phyloP scores from a whole-genome alignment of 257 asterid genomes.

The Sherardia arvensis region DNA sequence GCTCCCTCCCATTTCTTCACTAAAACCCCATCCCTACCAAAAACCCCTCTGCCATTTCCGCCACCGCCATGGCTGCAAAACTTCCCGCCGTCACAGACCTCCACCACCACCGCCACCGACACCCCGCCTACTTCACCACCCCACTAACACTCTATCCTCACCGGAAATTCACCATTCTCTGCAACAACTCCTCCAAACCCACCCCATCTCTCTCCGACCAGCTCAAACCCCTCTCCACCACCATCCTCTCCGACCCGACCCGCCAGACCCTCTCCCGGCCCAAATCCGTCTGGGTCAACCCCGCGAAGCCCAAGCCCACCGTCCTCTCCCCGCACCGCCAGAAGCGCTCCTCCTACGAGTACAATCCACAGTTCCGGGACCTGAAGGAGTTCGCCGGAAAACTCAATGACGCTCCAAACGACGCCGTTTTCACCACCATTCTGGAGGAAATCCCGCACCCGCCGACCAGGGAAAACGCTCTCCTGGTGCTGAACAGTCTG shows the following conservation, averaged over 20 bases:
- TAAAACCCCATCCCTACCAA: neutral
- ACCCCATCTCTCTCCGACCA: constrained; percentile 38
- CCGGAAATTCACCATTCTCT: constrained; percentile 32
- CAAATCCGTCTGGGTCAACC: constrained; percentile 88
- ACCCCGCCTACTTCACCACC: constrained; percentile 25
- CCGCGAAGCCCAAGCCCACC: constrained; percentile 72
- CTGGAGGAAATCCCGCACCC: constrained; percentile 53
- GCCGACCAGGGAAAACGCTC: constrained; percentile 55
- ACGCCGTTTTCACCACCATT: constrained; percentile 42
- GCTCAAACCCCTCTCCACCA: constrained; percentile 48
- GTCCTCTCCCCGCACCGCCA: constrained; percentile 86
- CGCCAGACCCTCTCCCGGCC: constrained; percentile 56
- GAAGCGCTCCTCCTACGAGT: constrained; percentile 41
- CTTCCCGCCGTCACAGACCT: constrained; percentile 33
- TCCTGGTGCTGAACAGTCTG: constrained; percentile 59
- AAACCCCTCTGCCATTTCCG: neutral
- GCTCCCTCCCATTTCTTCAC: neutral
- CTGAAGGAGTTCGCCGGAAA: constrained; percentile 53
- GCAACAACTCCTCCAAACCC: constrained; percentile 36
- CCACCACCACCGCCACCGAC: constrained; percentile 19
- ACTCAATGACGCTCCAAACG: constrained; percentile 43
- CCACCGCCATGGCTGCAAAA: constrained; percentile 57
- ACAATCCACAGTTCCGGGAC: constrained; percentile 65
- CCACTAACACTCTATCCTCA: constrained; percentile 23
- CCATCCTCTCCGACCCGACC: constrained; percentile 60